Base-by-base conservation (phyloP, 176 grass and related monocot genomes). In the Eragrostis curvula region DNA sequence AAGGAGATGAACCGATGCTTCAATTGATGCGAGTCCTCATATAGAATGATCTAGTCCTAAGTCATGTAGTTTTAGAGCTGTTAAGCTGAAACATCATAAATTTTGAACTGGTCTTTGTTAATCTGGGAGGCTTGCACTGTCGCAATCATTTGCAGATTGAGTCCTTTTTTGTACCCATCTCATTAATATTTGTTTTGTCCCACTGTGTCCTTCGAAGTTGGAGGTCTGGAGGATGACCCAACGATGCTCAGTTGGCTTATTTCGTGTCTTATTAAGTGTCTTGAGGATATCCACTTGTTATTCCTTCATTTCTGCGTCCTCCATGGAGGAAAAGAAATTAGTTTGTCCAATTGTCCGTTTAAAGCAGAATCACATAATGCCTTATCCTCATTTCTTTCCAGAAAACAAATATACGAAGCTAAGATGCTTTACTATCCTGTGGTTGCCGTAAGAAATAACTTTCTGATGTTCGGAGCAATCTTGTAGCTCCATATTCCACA, bases 81-180 rank as follows among this genome's bases (percentile, higher is more conserved):
- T 58, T 13, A 62, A 14, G 24, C 13, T 48, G 12, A 63, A 78
- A 49, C 52, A 70, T 60, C 28, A 61, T 10, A 25, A 70, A 18
- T 56, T 85, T 59, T 69, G 63, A 24, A 49, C 13, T 77, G 52
- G 41, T 59, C 48, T 48, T 84, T 84, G 73, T 48, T 68, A 49
- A 69, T 25, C 6, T 3, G 61, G 15, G 25, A 48, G 23, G 60
- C 47, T 68, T 66, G n/a, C n/a, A 74, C 50, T 58, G 45, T 45
- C 61, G 3, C 62, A 63, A 36, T 84, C 82, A 32, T 48, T 32
- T 46, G 40, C 3, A 41, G 62, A 1, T 71, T 81, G 66, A n/a
- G 61, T 56, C 48, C 32, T 36, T 65, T 76, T 66, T 20, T 68
- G 24, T 76, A 57, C 25, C 12, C 9, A 3, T 9, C 16, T 68